A percentile compares a stretch with the other conserved stretches of the same genome.
phyloP scores from a whole-genome alignment of 2,329 filamentous ascomycete species.

The Phaeosphaeriaceae sp. region DNA sequence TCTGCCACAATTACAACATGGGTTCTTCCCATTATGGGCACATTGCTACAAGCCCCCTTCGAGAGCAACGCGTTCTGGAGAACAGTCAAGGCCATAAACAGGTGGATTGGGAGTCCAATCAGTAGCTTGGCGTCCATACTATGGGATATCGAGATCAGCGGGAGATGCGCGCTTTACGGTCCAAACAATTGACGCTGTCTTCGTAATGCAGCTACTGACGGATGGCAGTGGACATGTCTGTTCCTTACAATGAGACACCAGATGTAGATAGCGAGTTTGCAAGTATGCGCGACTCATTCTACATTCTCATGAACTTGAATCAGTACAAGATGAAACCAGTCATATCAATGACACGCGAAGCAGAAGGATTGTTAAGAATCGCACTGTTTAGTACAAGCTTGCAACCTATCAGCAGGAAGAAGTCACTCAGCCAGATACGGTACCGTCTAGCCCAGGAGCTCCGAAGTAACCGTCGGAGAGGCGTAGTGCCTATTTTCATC shows the following conservation, averaged over 20 bases:
- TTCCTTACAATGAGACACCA: slow-evolving; percentile 29
- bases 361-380: slow-evolving; percentile 47
- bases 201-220: slow-evolving; percentile 17
- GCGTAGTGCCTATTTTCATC: slow-evolving; percentile 47
- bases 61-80: slow-evolving; percentile 44
- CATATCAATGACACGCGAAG: slow-evolving; percentile 30
- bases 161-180: slow-evolving; percentile 36
- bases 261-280: slow-evolving; percentile 35
- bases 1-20: slow-evolving; percentile 45
- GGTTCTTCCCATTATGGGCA: slow-evolving; percentile 45
- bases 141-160: slow-evolving; percentile 46
- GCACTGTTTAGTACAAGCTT: slow-evolving; percentile 48
- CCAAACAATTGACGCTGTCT: too few species aligned
- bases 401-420: slow-evolving; percentile 23
- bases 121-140: slow-evolving; percentile 40
- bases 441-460: slow-evolving; percentile 45
- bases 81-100: slow-evolving; percentile 41
- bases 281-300: slow-evolving; percentile 51
- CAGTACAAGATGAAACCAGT: slow-evolving; percentile 49
- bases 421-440: slow-evolving; percentile 33
- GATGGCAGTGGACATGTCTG: slow-evolving; percentile 36
- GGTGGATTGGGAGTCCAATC: slow-evolving; percentile 45
- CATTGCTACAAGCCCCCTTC: slow-evolving; percentile 47
- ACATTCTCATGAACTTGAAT: slow-evolving; percentile 52
- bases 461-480: slow-evolving; percentile 47